Base-by-base conservation (phyloP, 2,329 filamentous ascomycete genomes). In the Microcera coccophila region DNA sequence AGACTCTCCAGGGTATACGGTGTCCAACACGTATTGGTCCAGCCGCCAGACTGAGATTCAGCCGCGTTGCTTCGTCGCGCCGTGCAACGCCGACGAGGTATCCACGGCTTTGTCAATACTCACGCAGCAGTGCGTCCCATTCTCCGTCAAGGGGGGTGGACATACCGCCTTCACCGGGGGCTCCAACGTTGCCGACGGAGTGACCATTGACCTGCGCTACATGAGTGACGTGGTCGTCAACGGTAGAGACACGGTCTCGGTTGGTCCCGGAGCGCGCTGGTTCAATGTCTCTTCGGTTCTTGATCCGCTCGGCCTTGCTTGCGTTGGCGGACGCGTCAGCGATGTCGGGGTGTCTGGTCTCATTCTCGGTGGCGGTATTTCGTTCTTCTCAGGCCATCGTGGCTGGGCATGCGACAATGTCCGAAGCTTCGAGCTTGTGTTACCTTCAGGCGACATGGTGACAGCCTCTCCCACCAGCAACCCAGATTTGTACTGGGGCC, bases 401-500 rank as follows among this genome's bases (percentile, higher is more conserved):
- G 29, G 29, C 9, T 32, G 29, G 29, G 29, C 29, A 10, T 32
- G 29, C 15, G 29, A 32, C 15, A n/a, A n/a, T 7, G 29, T 32
- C n/a, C 5, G 9, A 8, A 32, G 15, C 15, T 32, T 32, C 15
- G 29, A 32, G 29, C 8, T 32, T n/a, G n/a, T 32, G 7, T 8
- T 16, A 32, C 29, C 29, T n/a, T 9, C 29, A 10, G 9, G 22
- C 22, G 7, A 15, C 15, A 32, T 32, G 29, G 29, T 10, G 15
- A 32, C 29, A n/a, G 29, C n/a, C 5, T 32, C 29, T 16, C 11
- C 15, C n/a, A 32, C n/a, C 85, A 91, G 62, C 90, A 85, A 68
- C 68, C 5, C 84, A 86, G 44, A 86, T 83, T 62, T 74, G 68
- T 57, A 83, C 73, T 81, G 81, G 2, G 50, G 42, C 2, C 41